phyloP scores from a whole-genome alignment of 2,329 filamentous ascomycete genomes.

The Aspergillus sp. region DNA sequence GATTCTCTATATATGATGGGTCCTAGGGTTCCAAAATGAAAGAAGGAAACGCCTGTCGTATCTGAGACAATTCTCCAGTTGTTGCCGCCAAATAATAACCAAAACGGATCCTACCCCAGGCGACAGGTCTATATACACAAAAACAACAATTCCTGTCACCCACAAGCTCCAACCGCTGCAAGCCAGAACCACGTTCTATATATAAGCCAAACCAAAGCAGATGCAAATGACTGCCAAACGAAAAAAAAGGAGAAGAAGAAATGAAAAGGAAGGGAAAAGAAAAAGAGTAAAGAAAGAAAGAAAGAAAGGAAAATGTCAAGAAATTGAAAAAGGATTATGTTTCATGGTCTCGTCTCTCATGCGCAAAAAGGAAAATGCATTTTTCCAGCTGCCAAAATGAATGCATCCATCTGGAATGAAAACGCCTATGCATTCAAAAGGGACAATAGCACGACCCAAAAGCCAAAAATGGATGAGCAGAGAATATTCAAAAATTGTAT shows the following conservation, averaged over 20 bases:
- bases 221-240: constrained; percentile 1
- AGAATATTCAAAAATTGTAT: constrained; percentile 33
- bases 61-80: too few relatives aligned
- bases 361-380: constrained; percentile 6
- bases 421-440: not conserved
- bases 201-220: not conserved
- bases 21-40: too few relatives aligned
- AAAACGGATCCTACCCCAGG: too few relatives aligned
- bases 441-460: constrained; percentile 1
- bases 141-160: too few relatives aligned
- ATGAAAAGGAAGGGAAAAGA: not conserved
- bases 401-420: constrained; percentile 2
- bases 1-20: too few relatives aligned
- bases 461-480: not conserved
- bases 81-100: too few relatives aligned
- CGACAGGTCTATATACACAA: too few relatives aligned
- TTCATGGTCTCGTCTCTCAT: constrained; percentile 18
- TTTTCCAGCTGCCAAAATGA: constrained; percentile 4
- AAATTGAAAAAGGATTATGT: too few relatives aligned
- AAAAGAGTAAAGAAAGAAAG: not conserved
- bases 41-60: too few relatives aligned
- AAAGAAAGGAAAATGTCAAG: not conserved
- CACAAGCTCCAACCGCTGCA: too few relatives aligned
- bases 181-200: too few relatives aligned
- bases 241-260: not conserved